Evolutionary conservation across 1,139 yeast genomes (phyloP), one percentile per base, ranked within the genome.

Genomic region (Wickerhamomyces sp.): DNA sequence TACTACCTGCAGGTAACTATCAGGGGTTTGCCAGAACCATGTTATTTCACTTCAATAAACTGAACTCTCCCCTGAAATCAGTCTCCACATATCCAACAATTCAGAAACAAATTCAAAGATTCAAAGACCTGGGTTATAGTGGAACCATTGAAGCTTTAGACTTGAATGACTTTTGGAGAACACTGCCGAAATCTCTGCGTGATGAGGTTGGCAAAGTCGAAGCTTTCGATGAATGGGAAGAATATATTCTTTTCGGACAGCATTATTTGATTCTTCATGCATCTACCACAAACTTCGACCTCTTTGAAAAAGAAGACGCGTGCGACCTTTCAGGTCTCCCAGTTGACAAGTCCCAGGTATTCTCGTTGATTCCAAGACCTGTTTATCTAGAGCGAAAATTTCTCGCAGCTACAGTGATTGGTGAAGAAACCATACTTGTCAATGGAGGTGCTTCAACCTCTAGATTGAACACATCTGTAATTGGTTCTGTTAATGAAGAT

Each of bases 171-270:
- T 50, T 80, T 70, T 65, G 89, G 95, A 87, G 60, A 58, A 31
- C 63, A 57, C 39, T 68, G 68, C 46, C 72, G 9, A 55, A 56
- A 3, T 69, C 66, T 0, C 61, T 68, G n/a, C 79, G 76, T 55
- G 38, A 51, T 0, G 63, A 65, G 42, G 75, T 87, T 15, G 71
- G 70, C 13, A 46, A 61, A 2, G 72, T 83, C 29, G 95, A 87
- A 60, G 77, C 76, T 9, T 87, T 87, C 63, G 95, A 87, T 60
- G 95, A 87, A 63, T 77, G 87, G 80, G 95, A 87, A 62, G 95
- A 87, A 61, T 86, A 86, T 53, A 74, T 82, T 30, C 62, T 84
- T 15, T 87, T 85, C 58, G 81, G 90, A 52, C 94, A 85, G 55
- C 94, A 86, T 60, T 87, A 87, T 59, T 71, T 82, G 36, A 70